A percentile compares a stretch with the other conserved stretches of the same genome.
phyloP scores from a whole-genome alignment of 2,329 filamentous ascomycete species.

The Emergomyces africanus region DNA sequence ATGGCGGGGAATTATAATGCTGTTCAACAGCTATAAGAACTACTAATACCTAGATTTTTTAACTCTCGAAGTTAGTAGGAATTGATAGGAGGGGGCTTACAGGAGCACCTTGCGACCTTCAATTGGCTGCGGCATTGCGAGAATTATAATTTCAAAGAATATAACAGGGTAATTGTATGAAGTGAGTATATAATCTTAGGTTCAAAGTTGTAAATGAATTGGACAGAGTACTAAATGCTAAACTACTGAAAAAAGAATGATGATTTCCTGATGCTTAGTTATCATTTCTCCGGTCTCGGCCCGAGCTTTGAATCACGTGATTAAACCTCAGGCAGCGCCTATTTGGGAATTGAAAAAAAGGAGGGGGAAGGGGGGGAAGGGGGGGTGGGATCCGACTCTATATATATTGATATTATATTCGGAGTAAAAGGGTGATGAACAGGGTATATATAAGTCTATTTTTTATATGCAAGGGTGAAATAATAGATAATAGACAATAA shows the following conservation, averaged over 20 bases:
- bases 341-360: too few relatives aligned
- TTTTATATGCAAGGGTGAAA: background rate
- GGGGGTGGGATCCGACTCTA: background rate
- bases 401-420: background rate
- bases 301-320: background rate
- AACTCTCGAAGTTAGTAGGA: too few relatives aligned
- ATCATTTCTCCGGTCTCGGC: background rate
- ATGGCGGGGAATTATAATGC: too few relatives aligned
- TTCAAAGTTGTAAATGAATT: too few relatives aligned
- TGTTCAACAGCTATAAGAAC: too few relatives aligned
- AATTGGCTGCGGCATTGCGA: slow-evolving; percentile 1
- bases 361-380: background rate
- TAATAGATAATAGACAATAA: background rate
- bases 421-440: background rate
- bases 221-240: too few relatives aligned
- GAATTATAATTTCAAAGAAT: background rate
- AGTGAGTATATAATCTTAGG: background rate
- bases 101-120: slow-evolving; percentile 12
- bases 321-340: too few relatives aligned
- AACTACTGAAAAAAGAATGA: too few relatives aligned
- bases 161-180: background rate
- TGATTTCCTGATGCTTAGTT: background rate
- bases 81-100: slow-evolving; percentile 4
- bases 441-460: background rate
- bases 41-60: too few relatives aligned